Evolutionary conservation across 768 basidiomycete species (phyloP).

Genomic region (Brasilioporus rufonigricans): DNA sequence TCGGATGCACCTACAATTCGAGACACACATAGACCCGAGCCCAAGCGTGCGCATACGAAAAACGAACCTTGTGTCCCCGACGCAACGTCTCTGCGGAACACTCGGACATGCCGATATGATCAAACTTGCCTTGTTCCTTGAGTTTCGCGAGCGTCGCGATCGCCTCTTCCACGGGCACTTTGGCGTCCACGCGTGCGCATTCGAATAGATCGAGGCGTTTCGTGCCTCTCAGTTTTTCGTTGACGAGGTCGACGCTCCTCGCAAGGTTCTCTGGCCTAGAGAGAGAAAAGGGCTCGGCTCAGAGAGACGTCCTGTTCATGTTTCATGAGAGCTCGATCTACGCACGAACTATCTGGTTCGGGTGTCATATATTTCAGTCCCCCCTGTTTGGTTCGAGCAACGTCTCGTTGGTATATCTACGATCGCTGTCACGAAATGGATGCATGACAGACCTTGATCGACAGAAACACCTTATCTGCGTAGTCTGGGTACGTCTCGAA

Average conservation of each 20-base stretch:
- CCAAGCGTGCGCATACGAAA: too few species aligned
- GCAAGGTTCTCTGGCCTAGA: constrained; percentile 40
- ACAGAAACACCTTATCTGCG: constrained; percentile 33
- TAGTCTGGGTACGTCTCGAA: constrained; percentile 40
- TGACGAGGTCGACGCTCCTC: constrained; percentile 44
- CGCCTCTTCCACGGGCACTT: constrained; percentile 44
- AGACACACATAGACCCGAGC: background rate
- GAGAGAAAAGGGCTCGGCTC: too few species aligned
- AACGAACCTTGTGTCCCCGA: constrained; percentile 27
- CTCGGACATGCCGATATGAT: constrained; percentile 61
- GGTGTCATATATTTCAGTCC: background rate
- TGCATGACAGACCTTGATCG: constrained; percentile 27
- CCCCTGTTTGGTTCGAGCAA: background rate
- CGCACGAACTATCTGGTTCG: constrained; percentile 29
- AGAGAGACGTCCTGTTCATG: too few species aligned
- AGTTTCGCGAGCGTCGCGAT: constrained; percentile 43
- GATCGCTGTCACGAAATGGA: background rate
- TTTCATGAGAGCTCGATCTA: background rate
- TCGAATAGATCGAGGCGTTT: constrained; percentile 64
- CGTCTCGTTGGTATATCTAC: background rate
- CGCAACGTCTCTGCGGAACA: constrained; percentile 48
- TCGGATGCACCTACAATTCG: constrained; percentile 45
- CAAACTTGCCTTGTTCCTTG: constrained; percentile 31
- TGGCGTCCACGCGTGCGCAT: constrained; percentile 46
- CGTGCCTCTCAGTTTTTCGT: constrained; percentile 45